Percentiles rank a stretch among this genome's conserved stretches.
Evolutionary conservation across 2,329 filamentous ascomycete genomes (phyloP).

Genomic region (Scedosporium aurantiacum): DNA sequence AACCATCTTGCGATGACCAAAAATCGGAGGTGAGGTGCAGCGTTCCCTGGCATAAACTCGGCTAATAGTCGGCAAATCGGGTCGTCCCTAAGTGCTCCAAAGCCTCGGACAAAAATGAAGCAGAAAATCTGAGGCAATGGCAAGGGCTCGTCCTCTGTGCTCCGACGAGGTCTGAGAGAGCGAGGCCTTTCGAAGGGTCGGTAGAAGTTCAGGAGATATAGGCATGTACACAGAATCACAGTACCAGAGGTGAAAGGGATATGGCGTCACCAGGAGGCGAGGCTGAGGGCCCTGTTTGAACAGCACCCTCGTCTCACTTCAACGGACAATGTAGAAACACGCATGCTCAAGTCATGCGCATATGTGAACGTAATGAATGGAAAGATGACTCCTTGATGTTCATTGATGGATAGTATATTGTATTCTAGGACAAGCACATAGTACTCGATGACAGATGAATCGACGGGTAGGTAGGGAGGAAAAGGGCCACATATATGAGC

Average conservation of each 20-base stretch:
- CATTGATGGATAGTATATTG: background rate
- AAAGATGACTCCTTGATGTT: background rate
- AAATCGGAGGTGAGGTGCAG: conserved; percentile 6
- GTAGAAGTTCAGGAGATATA: no score
- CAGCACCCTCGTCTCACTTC: no score
- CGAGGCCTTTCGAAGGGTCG: no score
- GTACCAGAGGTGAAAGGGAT: no score
- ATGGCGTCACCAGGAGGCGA: no score
- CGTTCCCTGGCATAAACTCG: conserved; percentile 6
- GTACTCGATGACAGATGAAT: background rate
- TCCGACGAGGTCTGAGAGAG: no score
- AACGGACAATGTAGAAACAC: no score
- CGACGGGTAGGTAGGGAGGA: background rate
- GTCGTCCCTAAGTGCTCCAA: background rate
- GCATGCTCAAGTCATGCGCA: no score
- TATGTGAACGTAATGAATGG: background rate
- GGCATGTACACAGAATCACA: no score
- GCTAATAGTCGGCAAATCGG: conserved; percentile 6
- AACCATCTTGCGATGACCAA: background rate
- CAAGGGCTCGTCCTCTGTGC: background rate
- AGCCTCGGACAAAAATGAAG: background rate
- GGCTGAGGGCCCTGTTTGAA: no score
- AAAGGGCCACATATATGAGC: background rate
- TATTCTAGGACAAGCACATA: background rate
- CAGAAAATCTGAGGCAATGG: background rate